Percentiles rank a stretch among this genome's conserved stretches.
Conservation (phyloP, 106 monocot genomes). For the Acorus gramineus region DNA sequence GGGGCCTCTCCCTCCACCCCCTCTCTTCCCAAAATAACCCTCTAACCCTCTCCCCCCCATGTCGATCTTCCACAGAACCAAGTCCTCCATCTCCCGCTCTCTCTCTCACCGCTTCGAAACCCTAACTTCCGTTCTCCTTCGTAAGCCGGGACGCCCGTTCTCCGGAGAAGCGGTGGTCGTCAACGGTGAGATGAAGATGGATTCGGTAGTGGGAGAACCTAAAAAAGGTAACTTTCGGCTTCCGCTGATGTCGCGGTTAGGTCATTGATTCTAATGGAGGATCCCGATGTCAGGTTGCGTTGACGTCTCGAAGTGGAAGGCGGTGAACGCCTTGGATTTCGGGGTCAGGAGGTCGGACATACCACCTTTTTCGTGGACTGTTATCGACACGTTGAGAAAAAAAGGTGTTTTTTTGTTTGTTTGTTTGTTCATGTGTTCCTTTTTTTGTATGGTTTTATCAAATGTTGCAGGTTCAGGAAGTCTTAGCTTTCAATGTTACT, state of each 20-base stretch:
- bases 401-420: conserved; percentile 24
- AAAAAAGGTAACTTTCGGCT: conserved; percentile 11
- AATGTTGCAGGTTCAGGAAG: background rate
- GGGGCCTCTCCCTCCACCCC: too few relatives aligned
- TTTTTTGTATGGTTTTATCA: background rate
- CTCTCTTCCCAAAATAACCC: too few relatives aligned
- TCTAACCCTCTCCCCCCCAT: background rate
- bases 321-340: conserved; percentile 29
- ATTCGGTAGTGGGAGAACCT: background rate
- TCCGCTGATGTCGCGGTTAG: background rate
- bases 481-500: background rate
- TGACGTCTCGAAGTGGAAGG: conserved; percentile 36
- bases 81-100: conserved; percentile 4
- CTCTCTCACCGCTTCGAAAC: conserved; percentile 12
- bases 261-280: background rate
- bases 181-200: background rate
- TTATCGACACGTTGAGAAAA: conserved; percentile 32
- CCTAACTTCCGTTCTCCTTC: conserved; percentile 3
- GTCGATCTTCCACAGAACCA: conserved; percentile 14
- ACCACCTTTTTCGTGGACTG: conserved; percentile 25
- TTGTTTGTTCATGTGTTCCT: background rate
- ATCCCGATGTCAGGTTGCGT: conserved; percentile 10
- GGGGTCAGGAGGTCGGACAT: conserved; percentile 31
- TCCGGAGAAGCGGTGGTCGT: conserved; percentile 3
- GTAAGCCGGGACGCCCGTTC: conserved; percentile 27